Percentiles rank a stretch among this genome's conserved stretches.
Conservation (phyloP, 2,329 filamentous ascomycete species). For the Dactylellina cionopaga region DNA sequence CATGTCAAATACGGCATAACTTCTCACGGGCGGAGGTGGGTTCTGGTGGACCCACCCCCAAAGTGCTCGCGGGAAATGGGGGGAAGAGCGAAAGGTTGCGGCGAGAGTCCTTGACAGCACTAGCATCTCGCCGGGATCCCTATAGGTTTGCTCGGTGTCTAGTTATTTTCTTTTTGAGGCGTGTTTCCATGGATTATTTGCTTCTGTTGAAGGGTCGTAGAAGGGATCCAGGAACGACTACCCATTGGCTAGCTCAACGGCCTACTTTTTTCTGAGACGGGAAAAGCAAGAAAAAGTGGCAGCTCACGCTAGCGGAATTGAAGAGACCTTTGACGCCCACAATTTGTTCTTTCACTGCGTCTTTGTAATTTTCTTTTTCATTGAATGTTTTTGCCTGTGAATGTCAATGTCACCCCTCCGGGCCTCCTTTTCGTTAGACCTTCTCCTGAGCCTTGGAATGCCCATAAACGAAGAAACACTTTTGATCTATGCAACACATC, state of each 20-base stretch:
- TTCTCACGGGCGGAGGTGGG: constrained; percentile 43
- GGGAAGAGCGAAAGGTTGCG: constrained; percentile 40
- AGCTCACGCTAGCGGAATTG: constrained; percentile 39
- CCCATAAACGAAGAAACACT: constrained; percentile 29
- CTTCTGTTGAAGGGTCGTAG: constrained; percentile 31
- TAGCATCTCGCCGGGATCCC: constrained; percentile 37
- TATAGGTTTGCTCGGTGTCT: constrained; percentile 36
- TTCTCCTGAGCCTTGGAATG: constrained; percentile 11
- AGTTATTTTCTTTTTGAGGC: constrained; percentile 34
- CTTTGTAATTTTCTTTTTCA: constrained; percentile 35
- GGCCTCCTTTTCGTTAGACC: constrained; percentile 16
- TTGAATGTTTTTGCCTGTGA: constrained; percentile 30
- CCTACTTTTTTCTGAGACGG: constrained; percentile 23
- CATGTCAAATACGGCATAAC: constrained; percentile 50
- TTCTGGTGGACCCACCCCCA: constrained; percentile 33
- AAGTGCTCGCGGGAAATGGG: constrained; percentile 49
- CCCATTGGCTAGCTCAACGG: constrained; percentile 52
- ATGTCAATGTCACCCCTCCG: constrained; percentile 3
- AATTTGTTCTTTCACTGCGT: constrained; percentile 13
- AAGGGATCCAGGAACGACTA: constrained; percentile 40
- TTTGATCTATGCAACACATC: constrained; percentile 24
- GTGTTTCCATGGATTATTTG: constrained; percentile 43
- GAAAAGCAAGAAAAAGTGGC: constrained; percentile 38
- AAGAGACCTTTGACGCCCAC: not conserved
- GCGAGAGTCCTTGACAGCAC: constrained; percentile 38